Evolutionary conservation across 2,329 filamentous ascomycete species (phyloP).

Genomic region (Fusarium dlaminii): DNA sequence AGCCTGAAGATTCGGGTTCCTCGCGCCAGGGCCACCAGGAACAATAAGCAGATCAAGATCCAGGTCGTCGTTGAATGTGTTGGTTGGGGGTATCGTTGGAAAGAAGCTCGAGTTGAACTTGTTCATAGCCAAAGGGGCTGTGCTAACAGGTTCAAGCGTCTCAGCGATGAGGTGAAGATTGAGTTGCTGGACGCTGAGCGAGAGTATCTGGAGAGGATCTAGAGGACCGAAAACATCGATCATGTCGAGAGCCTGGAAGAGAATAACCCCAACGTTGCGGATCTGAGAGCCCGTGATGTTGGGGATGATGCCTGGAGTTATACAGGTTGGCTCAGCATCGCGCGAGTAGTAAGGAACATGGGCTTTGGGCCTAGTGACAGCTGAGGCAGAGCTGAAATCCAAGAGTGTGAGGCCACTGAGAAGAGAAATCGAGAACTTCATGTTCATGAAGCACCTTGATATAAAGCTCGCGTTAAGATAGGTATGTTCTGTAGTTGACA

Average conservation of each 20-base stretch:
- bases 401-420: constrained; percentile 18
- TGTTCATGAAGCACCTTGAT: not conserved
- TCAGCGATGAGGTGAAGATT: constrained; percentile 54
- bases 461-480: constrained; percentile 4
- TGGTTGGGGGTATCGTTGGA: constrained; percentile 51
- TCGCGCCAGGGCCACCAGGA: constrained; percentile 67
- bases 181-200: constrained; percentile 45
- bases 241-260: constrained; percentile 57
- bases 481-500: not conserved
- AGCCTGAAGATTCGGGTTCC: constrained; percentile 51
- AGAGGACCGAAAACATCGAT: constrained; percentile 59
- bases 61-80: constrained; percentile 63
- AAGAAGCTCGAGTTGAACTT: constrained; percentile 49
- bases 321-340: constrained; percentile 19
- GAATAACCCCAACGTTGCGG: constrained; percentile 52
- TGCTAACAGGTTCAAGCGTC: constrained; percentile 54
- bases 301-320: constrained; percentile 35
- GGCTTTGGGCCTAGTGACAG: not conserved
- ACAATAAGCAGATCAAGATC: constrained; percentile 69
- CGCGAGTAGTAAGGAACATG: not conserved
- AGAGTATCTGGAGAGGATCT: constrained; percentile 55
- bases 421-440: constrained; percentile 33
- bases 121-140: constrained; percentile 46
- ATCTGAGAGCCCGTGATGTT: constrained; percentile 33
- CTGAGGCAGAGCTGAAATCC: constrained; percentile 9